Conservation (phyloP, 805 yeast species). For the Wickerhamiella parazyma region DNA sequence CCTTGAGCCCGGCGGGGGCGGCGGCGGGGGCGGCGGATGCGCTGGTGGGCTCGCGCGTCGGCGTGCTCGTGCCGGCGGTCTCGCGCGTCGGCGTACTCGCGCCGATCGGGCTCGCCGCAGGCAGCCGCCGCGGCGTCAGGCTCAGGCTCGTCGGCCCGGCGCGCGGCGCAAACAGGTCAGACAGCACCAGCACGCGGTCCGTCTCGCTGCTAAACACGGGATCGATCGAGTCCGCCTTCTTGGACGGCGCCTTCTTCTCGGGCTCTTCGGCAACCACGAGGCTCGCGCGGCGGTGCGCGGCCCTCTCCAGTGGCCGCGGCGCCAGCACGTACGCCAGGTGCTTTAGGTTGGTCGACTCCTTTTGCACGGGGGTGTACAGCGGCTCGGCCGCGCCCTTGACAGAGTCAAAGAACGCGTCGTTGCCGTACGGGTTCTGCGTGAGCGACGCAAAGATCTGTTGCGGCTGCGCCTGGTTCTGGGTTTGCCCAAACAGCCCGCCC, state of each 20-base stretch:
- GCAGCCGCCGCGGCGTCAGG: not conserved
- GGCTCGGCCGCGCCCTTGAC: constrained; percentile 28
- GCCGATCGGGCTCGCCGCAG: not conserved
- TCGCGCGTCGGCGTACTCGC: constrained; percentile 3
- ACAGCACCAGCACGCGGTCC: constrained; percentile 53
- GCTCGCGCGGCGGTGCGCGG: constrained; percentile 11
- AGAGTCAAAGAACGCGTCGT: constrained; percentile 46
- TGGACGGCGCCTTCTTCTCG: not conserved
- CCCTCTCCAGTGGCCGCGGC: constrained; percentile 11
- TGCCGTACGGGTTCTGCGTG: constrained; percentile 63
- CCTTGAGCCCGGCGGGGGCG: constrained; percentile 17
- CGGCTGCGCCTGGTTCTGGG: constrained; percentile 22
- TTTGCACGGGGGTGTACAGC: constrained; percentile 38
- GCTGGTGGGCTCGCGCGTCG: too few relatives aligned
- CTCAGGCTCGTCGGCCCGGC: not conserved
- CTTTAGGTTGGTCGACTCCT: constrained; percentile 41
- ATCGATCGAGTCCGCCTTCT: constrained; percentile 13
- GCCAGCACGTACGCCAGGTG: constrained; percentile 15
- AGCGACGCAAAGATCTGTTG: constrained; percentile 23
- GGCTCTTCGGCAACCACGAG: constrained; percentile 7
- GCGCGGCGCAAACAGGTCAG: constrained; percentile 55
- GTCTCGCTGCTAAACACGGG: constrained; percentile 35
- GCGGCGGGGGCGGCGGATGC: not conserved
- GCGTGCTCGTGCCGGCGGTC: not conserved
- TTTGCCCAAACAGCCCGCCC: constrained; percentile 18